A percentile compares a stretch with the other conserved stretches of the same genome.
phyloP scores from a whole-genome alignment of 352 stramenopile species.

The Phytophthora melonis region DNA sequence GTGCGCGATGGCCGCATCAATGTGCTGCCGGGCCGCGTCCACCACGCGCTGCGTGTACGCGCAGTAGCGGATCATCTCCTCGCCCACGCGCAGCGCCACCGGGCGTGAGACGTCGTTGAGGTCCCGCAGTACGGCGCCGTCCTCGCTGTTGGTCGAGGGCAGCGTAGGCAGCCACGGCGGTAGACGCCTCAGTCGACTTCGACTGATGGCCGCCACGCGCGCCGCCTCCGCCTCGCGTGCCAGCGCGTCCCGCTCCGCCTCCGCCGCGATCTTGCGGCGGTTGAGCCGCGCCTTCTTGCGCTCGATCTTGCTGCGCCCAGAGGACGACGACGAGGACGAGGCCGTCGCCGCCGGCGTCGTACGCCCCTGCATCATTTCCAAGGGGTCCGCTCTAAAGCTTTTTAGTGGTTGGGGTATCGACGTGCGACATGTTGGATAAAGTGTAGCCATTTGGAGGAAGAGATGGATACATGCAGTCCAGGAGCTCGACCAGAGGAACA shows the following conservation, averaged over 20 bases:
- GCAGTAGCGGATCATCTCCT: slow-evolving; percentile 74
- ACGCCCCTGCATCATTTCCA: not conserved
- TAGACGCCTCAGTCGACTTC: slow-evolving; percentile 37
- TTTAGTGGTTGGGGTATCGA: slow-evolving; percentile 22
- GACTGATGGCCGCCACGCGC: slow-evolving; percentile 39
- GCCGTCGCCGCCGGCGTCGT: not conserved
- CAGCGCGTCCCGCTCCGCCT: slow-evolving; percentile 30
- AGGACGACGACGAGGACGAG: slow-evolving; percentile 4
- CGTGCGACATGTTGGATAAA: not conserved
- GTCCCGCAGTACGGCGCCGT: slow-evolving; percentile 25
- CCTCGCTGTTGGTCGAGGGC: slow-evolving; percentile 25
- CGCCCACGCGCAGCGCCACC: slow-evolving; percentile 44
- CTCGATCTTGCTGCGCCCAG: slow-evolving; percentile 49
- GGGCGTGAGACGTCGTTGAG: slow-evolving; percentile 34
- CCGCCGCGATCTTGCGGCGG: slow-evolving; percentile 46
- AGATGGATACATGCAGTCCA: slow-evolving; percentile 9
- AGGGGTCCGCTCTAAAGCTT: not conserved
- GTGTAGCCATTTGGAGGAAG: slow-evolving; percentile 13
- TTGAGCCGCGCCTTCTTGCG: slow-evolving; percentile 52
- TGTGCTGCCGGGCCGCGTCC: slow-evolving; percentile 56
- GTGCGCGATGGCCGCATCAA: slow-evolving; percentile 79
- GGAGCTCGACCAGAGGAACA: not conserved
- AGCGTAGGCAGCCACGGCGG: slow-evolving; percentile 43
- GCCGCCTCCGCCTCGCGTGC: slow-evolving; percentile 38
- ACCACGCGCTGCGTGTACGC: slow-evolving; percentile 72